Evolutionary conservation across 2,329 filamentous ascomycete species (phyloP), one percentile per base, ranked within the genome.

Genomic region (Tolypocladium album): DNA sequence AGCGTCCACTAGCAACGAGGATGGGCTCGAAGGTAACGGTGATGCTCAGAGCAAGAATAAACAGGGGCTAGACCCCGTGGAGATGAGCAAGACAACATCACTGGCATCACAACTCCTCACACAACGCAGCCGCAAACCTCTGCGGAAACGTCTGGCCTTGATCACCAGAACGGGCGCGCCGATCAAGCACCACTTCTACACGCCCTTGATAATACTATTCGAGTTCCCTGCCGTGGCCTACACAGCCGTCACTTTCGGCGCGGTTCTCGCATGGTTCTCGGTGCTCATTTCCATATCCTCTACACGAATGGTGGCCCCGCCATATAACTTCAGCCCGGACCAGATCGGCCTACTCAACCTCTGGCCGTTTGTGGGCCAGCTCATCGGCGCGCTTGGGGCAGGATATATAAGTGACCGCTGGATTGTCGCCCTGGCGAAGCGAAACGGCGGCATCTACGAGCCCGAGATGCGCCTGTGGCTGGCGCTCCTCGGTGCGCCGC

Each of bases 391-490:
- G 1, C 15, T 75, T 2, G 73, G 75, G 38, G 72, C 72, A 0
- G 75, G 75, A 0, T 67, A 70, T 1, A 42, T 77, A 1, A 71
- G 71, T 1, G 76, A 78, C 61, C 67, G 68, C 63, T 69, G 69
- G 1, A 73, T 76, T 34, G 31, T 74, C 5, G 67, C 66, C 45
- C 66, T 75, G 13, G 66, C 76, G 0, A 69, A 67, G 22, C 67
- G 71, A 0, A 76, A 77, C 12, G 68, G 69, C 1, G 75, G 75
- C 8, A 69, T 74, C 39, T 77, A 74, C 53, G 76, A 78, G 61
- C 76, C 76, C 0, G 76, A 78, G 58, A 77, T 77, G 70, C 68
- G 76, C 1, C 64, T 78, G 4, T 62, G 53, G 79, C 66, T 83
- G 13, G 74, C 74, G 6, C 47, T 53, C 63, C 71, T 13, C 70